Percentiles rank a stretch among this genome's conserved stretches.
Conservation (phyloP, 768 basidiomycete species). For the Boletus insuetus region DNA sequence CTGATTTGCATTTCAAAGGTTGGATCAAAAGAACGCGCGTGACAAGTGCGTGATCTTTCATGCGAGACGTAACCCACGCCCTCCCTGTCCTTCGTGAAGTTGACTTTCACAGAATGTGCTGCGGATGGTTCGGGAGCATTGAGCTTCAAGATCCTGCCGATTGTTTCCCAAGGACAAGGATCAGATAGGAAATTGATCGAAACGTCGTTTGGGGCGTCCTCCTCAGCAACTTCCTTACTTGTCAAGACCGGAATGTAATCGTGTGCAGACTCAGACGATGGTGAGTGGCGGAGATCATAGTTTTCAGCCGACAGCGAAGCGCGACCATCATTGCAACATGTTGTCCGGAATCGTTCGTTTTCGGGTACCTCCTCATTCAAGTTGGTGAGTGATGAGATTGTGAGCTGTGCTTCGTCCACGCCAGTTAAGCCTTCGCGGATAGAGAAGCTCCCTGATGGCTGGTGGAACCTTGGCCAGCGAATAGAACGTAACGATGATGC, state of each 20-base stretch:
- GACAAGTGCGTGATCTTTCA: background rate
- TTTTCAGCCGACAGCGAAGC: background rate
- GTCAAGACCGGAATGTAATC: background rate
- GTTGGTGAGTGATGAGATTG: background rate
- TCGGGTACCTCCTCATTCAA: background rate
- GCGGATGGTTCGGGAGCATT: background rate
- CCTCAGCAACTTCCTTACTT: background rate
- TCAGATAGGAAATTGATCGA: conserved; percentile 29
- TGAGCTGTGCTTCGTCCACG: background rate
- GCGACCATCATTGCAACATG: background rate
- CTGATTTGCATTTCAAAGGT: background rate
- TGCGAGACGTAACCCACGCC: conserved; percentile 25
- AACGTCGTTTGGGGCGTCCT: background rate
- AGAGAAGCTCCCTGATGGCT: background rate
- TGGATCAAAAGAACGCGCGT: background rate
- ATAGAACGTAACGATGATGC: background rate
- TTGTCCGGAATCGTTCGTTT: background rate
- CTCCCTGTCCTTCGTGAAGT: conserved; percentile 23
- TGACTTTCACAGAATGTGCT: conserved; percentile 1
- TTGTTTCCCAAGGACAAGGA: conserved; percentile 32
- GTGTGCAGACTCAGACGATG: background rate
- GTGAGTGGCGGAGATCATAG: background rate
- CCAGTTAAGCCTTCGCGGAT: background rate
- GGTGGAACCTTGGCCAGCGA: background rate
- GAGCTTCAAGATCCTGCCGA: conserved; percentile 27